Evolutionary conservation across 805 yeast genomes (phyloP), one percentile per base, ranked within the genome.

Genomic region (Wickerhamiella australiensis): DNA sequence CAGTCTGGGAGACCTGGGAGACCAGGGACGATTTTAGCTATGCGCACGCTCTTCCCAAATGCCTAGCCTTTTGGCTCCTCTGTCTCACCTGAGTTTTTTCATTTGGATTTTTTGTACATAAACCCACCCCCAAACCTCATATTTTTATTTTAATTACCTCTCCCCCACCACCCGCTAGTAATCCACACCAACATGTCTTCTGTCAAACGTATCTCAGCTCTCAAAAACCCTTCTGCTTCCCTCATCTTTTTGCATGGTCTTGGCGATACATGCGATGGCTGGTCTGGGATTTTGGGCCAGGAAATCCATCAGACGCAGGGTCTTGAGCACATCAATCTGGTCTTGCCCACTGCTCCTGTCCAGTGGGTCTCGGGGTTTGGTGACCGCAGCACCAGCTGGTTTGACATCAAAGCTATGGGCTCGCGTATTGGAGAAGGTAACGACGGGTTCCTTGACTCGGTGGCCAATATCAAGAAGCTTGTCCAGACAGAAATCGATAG

Each of bases 261-360:
- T 17, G 98, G 98, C 9, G 97, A 90, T 64, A 65, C 85, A 0
- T 96, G 95, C 3, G 71, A 73, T n/a, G 96, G 96, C 1, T 90
- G 96, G 96, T 70, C 76, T 38, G 18, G 21, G 9, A 85, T 85
- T 70, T 67, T 90, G 36, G 83, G 92, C 3, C 81, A 79, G 36
- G 67, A 77, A 48, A 72, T 84, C 23, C 55, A 59, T 44, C 47
- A 53, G 45, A 64, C 68, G 38, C 62, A 68, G 17, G 73, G 62
- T 17, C 80, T 73, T 58, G 70, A 68, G 56, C 77, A 73, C 57
- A 73, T 75, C 55, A 80, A 80, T 57, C 86, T 82, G 58, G 74
- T 88, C n/a, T 84, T 92, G 58, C 98, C 98, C 4, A 80, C 82
- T 61, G 96, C 98, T 0, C 96, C 96, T 5, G 59, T 58, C 1